These are phyloP conservation scores for Fusarium papillatum DNA, from an alignment of 2,329 filamentous ascomycete genomes.

Conservation along the genomic window DNA sequence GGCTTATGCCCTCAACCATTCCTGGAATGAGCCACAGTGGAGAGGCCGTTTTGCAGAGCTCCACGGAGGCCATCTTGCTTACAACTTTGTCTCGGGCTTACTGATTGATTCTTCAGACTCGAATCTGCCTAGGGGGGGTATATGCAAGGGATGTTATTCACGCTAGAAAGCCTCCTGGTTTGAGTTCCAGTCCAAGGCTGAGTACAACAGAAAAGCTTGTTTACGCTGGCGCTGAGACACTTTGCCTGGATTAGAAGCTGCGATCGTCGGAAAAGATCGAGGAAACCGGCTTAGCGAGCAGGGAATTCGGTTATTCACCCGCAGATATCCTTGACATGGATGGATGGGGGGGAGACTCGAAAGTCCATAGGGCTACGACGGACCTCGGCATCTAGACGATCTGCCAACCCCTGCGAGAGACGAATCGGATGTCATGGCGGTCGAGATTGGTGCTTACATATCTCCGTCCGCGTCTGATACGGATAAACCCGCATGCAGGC, in stretches of 20 bases:
- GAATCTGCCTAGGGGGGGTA: neutral
- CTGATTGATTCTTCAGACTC: neutral
- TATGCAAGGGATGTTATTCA: neutral
- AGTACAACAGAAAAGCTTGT: neutral
- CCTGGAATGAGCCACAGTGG: constrained; percentile 2
- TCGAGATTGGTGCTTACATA: neutral
- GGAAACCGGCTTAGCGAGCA: neutral
- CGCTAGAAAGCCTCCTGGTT: neutral
- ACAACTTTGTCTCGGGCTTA: neutral
- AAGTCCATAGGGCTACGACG: neutral
- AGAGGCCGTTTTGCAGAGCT: neutral
- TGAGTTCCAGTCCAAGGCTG: neutral
- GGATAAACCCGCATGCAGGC: neutral
- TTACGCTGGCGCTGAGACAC: neutral
- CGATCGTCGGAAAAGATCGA: neutral
- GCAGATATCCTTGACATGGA: neutral
- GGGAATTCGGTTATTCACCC: neutral
- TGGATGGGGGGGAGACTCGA: neutral
- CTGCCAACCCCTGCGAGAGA: neutral
- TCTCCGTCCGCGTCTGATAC: neutral
- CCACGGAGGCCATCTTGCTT: constrained; percentile 1
- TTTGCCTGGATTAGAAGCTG: neutral
- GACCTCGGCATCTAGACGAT: neutral
- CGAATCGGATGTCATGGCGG: constrained; percentile 1
- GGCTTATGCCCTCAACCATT: neutral